Conservation (phyloP, 768 basidiomycete species). For the Leccinum ochraceum region DNA sequence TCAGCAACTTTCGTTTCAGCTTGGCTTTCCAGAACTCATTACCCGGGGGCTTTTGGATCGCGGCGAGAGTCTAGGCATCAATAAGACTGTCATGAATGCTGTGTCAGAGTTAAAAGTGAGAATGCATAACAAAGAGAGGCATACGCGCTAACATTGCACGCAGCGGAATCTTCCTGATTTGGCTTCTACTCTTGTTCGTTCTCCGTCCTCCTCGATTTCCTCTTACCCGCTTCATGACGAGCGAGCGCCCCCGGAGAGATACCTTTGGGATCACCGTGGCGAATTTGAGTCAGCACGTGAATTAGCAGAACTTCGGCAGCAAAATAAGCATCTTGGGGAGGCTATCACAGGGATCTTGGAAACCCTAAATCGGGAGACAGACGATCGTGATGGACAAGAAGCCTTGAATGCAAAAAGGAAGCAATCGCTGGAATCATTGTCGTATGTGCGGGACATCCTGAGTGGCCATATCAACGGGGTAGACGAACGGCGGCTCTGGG, state of each 20-base stretch:
- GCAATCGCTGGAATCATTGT: conserved; percentile 74
- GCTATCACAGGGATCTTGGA: conserved; percentile 77
- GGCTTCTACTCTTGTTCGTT: conserved; percentile 62
- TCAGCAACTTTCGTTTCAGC: conserved; percentile 43
- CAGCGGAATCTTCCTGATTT: conserved; percentile 88
- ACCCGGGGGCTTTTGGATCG: conserved; percentile 72
- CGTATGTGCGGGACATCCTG: conserved; percentile 77
- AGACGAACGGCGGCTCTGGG: conserved; percentile 67
- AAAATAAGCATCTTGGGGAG: conserved; percentile 66
- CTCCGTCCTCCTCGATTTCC: conserved; percentile 44
- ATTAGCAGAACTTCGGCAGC: conserved; percentile 49
- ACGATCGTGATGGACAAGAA: conserved; percentile 36
- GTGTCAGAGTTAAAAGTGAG: conserved; percentile 75
- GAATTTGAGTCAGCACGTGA: conserved; percentile 75
- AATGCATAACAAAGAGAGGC: background rate
- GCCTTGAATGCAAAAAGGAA: conserved; percentile 44
- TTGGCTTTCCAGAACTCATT: conserved; percentile 70
- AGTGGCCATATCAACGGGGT: conserved; percentile 52
- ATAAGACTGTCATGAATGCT: conserved; percentile 79
- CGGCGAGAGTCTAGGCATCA: conserved; percentile 80
- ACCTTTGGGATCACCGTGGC: conserved; percentile 67
- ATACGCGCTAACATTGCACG: conserved; percentile 13
- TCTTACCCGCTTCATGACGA: conserved; percentile 70
- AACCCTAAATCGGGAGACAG: conserved; percentile 57
- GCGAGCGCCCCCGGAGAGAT: conserved; percentile 53